Evolutionary conservation across 495 filamentous ascomycete species (phyloP).

Genomic region (Eremomyces bilateralis): DNA sequence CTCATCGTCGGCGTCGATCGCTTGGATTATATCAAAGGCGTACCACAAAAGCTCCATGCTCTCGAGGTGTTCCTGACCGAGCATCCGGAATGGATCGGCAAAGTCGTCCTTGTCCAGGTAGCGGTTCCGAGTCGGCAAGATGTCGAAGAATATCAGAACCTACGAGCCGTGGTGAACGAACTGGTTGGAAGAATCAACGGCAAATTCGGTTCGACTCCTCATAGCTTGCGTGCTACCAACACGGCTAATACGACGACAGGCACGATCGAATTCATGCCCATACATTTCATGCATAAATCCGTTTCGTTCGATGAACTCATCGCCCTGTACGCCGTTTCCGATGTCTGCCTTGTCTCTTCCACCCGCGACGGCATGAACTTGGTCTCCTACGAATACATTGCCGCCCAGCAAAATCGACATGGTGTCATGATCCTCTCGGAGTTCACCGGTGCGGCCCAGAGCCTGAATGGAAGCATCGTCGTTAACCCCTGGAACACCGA

Average conservation of each 20-base stretch:
- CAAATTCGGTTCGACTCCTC: slow-evolving; percentile 40
- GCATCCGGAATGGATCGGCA: slow-evolving; percentile 78
- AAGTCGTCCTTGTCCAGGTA: slow-evolving; percentile 81
- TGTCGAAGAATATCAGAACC: slow-evolving; percentile 89
- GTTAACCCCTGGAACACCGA: slow-evolving; percentile 88
- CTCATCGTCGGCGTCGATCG: slow-evolving; percentile 86
- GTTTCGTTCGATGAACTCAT: slow-evolving; percentile 79
- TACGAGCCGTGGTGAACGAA: slow-evolving; percentile 75
- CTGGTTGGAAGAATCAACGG: slow-evolving; percentile 84
- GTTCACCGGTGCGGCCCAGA: slow-evolving; percentile 76
- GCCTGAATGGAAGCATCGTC: slow-evolving; percentile 62
- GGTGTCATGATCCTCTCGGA: slow-evolving; percentile 85
- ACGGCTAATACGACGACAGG: slow-evolving; percentile 20
- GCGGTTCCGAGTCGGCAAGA: slow-evolving; percentile 81
- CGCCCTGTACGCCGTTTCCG: slow-evolving; percentile 73
- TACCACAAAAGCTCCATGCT: slow-evolving; percentile 85
- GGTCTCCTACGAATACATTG: slow-evolving; percentile 90
- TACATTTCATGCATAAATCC: slow-evolving; percentile 85
- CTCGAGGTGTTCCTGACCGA: slow-evolving; percentile 79
- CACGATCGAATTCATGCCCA: slow-evolving; percentile 80
- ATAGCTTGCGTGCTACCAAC: background rate
- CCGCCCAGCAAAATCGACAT: slow-evolving; percentile 60
- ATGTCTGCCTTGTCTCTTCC: slow-evolving; percentile 75
- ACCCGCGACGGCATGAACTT: slow-evolving; percentile 96
- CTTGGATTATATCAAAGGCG: slow-evolving; percentile 87